Base-by-base conservation (phyloP, 2,329 filamentous ascomycete genomes). In the Monilinia vaccinii-corymbosi region DNA sequence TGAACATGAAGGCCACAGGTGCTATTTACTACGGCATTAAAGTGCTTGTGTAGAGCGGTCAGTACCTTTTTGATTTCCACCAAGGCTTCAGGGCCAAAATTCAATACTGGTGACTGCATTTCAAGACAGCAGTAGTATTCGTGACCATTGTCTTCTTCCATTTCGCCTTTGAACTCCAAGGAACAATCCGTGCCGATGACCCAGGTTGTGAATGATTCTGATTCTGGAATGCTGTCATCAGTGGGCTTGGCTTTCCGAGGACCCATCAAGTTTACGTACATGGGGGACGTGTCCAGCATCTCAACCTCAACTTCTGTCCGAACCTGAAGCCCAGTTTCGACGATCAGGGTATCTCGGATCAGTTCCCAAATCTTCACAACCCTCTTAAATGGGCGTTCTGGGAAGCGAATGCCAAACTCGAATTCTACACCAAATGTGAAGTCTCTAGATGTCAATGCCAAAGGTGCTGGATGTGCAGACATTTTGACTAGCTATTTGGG, bases 1-100 rank as follows among this genome's bases (percentile, higher is more conserved):
- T 73, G 71, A 21, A 73, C 67, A 48, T 72, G 70, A 1, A 71
- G 23, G 0, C 68, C 68, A 40, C 64, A 67, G 2, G 60, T 59
- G 1, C 60, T 18, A 53, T 70, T 71, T 18, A 46, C 31, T 4
- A 40, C 7, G 25, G 44, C 28, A 18, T 44, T 21, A n/a, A 51
- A 53, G 21, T 44, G 18, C 23, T 21, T 25, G 10, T 52, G 23
- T 14, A 58, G 16, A 18, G 45, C 36, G n/a, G 25, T n/a, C 10
- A 58, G 28, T 14, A 58, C 23, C 8, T 6, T 49, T 6, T 38
- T 3, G 8, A 49, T 23, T 18, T 40, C 40, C 3, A 31, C 38
- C 0, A 47, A 38, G 6, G 13, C 10, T 11, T 32, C 47, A 1
- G 36, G 6, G 16, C 25, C 28, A n/a, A 31, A 58, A 8, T 34